These are phyloP conservation scores for Ailanthus altissimus DNA, from an alignment of 345 rosid genomes.

Conservation along the genomic window DNA sequence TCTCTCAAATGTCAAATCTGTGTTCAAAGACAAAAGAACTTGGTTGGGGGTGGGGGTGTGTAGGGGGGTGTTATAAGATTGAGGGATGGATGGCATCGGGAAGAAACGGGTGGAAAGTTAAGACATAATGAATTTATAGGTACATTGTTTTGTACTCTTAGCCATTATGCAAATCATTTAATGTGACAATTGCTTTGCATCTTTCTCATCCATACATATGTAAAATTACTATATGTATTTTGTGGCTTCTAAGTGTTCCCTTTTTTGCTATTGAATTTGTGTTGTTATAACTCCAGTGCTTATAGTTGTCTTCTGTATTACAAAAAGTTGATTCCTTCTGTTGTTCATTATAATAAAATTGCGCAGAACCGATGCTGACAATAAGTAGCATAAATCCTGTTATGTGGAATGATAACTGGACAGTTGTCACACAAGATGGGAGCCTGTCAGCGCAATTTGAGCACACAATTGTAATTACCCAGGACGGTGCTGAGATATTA, in stretches of 20 bases:
- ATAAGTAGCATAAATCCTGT: conserved; percentile 74
- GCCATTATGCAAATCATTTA: not conserved
- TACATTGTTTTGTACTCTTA: not conserved
- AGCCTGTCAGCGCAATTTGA: conserved; percentile 93
- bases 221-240: not conserved
- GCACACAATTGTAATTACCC: conserved; percentile 83
- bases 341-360: not conserved
- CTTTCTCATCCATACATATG: not conserved
- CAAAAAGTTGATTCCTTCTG: not conserved
- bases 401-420: conserved; percentile 93
- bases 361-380: conserved; percentile 88
- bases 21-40: too few species aligned
- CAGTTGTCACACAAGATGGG: conserved; percentile 84
- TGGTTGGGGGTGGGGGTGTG: too few species aligned
- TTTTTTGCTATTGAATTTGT: too few species aligned
- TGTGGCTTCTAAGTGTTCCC: not conserved
- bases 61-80: too few species aligned
- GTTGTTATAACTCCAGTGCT: not conserved
- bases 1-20: too few species aligned
- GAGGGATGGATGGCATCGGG: too few species aligned
- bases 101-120: too few species aligned
- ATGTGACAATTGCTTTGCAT: not conserved
- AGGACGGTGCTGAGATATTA: conserved; percentile 85
- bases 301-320: not conserved
- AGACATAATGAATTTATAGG: not conserved